These are phyloP conservation scores for Nannizziopsis arthrosporioides DNA, from an alignment of 2,329 filamentous ascomycete species.

Conservation along the genomic window DNA sequence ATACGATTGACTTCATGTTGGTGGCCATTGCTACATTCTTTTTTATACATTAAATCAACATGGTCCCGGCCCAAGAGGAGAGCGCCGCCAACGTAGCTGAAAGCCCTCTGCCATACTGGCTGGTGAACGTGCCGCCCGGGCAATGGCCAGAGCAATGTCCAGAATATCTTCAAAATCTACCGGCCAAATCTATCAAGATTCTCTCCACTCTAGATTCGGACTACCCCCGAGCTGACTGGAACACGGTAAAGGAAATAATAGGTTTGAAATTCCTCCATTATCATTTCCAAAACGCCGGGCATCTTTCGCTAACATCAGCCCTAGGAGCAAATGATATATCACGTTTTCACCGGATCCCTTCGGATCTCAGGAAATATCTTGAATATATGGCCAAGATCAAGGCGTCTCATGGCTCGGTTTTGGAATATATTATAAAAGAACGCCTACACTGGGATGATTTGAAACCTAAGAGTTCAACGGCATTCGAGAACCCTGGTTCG, in stretches of 20 bases:
- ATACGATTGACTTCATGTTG: slow-evolving; percentile 13
- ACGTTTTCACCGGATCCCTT: slow-evolving; percentile 57
- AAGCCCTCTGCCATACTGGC: slow-evolving; percentile 57
- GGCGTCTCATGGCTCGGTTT: slow-evolving; percentile 43
- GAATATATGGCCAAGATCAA: slow-evolving; percentile 47
- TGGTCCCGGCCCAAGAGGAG: slow-evolving; percentile 21
- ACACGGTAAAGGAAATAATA: slow-evolving; percentile 53
- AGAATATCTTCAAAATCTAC: slow-evolving; percentile 51
- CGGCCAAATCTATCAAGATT: slow-evolving; percentile 57
- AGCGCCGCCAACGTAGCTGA: slow-evolving; percentile 12
- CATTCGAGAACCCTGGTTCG: slow-evolving; percentile 30
- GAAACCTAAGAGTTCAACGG: slow-evolving; percentile 25
- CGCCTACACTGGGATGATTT: slow-evolving; percentile 42
- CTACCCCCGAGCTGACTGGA: slow-evolving; percentile 57
- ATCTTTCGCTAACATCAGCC: background rate
- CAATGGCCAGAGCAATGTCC: slow-evolving; percentile 59
- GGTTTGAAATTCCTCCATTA: slow-evolving; percentile 19
- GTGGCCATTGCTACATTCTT: slow-evolving; percentile 1
- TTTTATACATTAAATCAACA: no score
- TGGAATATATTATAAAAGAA: slow-evolving; percentile 44
- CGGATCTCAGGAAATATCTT: slow-evolving; percentile 47
- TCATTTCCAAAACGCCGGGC: background rate
- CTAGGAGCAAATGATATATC: slow-evolving; percentile 56
- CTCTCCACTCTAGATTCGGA: slow-evolving; percentile 58
- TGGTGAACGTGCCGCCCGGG: slow-evolving; percentile 58